These are phyloP conservation scores for Stygiomarasmius scandens DNA, from an alignment of 1,284 basidiomycete genomes.

Conservation along the genomic window DNA sequence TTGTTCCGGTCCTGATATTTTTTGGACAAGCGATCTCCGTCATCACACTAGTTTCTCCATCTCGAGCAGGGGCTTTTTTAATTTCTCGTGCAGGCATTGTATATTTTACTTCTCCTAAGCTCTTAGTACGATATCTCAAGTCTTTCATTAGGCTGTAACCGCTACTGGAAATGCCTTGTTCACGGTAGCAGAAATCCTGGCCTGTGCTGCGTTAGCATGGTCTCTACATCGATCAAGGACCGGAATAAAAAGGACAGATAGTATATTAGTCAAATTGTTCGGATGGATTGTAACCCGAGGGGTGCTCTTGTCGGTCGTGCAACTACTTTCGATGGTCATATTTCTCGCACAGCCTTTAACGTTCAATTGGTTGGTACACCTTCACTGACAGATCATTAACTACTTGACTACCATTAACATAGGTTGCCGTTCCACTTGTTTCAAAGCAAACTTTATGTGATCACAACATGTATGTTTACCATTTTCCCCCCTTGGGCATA, in stretches of 20 bases:
- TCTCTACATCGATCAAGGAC: slow-evolving; percentile 5
- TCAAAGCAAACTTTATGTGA: slow-evolving; percentile 10
- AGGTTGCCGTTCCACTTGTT: slow-evolving; percentile 10
- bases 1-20: neutral
- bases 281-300: slow-evolving; percentile 6
- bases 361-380: neutral
- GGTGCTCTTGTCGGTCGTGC: slow-evolving; percentile 4
- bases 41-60: neutral
- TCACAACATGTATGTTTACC: slow-evolving; percentile 3
- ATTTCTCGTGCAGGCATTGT: neutral
- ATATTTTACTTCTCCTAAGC: neutral
- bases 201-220: slow-evolving; percentile 5
- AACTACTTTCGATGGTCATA: slow-evolving; percentile 3
- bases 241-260: slow-evolving; percentile 8
- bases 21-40: neutral
- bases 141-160: neutral
- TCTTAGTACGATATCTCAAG: neutral
- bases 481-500: neutral
- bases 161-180: slow-evolving; percentile 4
- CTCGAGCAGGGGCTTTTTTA: neutral
- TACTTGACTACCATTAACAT: neutral
- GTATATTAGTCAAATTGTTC: slow-evolving; percentile 1
- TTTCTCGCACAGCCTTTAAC: slow-evolving; percentile 2
- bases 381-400: too few relatives aligned
- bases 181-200: slow-evolving; percentile 4